Conservation (phyloP, 2,329 filamentous ascomycete genomes). For the Beauveria pseudobassiana region DNA sequence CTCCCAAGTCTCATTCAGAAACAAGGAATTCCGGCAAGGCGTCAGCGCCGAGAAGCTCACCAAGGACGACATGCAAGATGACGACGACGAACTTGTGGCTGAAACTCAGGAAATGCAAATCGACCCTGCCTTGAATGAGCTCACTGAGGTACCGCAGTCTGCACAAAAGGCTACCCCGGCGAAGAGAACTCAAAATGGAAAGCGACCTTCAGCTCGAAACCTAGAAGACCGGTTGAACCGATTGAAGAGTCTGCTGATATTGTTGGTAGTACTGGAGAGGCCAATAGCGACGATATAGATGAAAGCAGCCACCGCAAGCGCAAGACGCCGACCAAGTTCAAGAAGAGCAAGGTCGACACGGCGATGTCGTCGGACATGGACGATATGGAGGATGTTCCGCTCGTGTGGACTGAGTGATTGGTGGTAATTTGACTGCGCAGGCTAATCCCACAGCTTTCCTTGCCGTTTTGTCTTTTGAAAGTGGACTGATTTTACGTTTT, state of each 20-base stretch:
- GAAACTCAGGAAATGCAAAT: conserved; percentile 23
- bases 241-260: conserved; percentile 17
- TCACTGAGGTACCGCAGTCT: conserved; percentile 10
- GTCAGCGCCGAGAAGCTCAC: conserved; percentile 24
- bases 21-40: conserved; percentile 13
- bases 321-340: conserved; percentile 23
- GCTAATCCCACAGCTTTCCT: not conserved
- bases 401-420: not conserved
- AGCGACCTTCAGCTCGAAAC: conserved; percentile 17
- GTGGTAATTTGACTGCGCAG: not conserved
- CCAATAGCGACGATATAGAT: conserved; percentile 20
- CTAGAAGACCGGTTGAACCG: conserved; percentile 21
- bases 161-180: conserved; percentile 21
- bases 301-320: conserved; percentile 20
- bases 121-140: conserved; percentile 21
- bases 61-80: conserved; percentile 13
- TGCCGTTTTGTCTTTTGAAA: not conserved
- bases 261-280: conserved; percentile 9
- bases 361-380: conserved; percentile 30
- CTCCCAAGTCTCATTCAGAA: not conserved
- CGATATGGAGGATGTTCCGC: conserved; percentile 36
- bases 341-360: conserved; percentile 10
- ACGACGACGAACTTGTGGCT: conserved; percentile 8
- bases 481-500: not conserved
- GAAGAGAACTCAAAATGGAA: conserved; percentile 19